phyloP scores from a whole-genome alignment of 352 stramenopile genomes.

The Globisporangium spiculum region DNA sequence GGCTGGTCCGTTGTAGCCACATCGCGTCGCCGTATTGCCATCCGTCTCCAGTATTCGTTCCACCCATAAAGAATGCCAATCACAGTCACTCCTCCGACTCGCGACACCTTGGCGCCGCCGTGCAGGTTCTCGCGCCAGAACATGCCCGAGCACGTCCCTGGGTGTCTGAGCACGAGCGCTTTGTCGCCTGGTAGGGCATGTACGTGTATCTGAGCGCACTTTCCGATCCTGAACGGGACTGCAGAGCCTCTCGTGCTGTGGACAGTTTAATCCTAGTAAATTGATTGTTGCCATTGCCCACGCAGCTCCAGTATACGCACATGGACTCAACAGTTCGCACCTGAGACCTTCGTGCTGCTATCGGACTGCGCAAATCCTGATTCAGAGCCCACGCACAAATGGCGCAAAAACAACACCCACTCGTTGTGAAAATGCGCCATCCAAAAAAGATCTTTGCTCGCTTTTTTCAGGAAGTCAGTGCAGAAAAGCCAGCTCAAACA shows the following conservation, averaged over 20 bases:
- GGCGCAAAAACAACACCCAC: too few species aligned
- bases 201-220: too few species aligned
- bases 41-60: neutral
- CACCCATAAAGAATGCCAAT: neutral
- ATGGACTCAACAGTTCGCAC: too few species aligned
- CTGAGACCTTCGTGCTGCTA: too few species aligned
- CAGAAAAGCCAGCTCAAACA: neutral
- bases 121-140: neutral
- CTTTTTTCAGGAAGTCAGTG: neutral
- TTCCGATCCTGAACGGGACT: too few species aligned
- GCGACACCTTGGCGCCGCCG: neutral
- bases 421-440: neutral
- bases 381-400: too few species aligned
- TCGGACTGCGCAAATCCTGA: too few species aligned
- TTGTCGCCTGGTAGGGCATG: too few species aligned
- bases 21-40: slow-evolving; percentile 4
- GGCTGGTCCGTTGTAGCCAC: neutral
- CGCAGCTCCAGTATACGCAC: too few species aligned
- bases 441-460: neutral
- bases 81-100: neutral
- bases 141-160: neutral
- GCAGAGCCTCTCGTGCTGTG: too few species aligned
- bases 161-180: neutral
- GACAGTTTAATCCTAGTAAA: too few species aligned
- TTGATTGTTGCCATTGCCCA: too few species aligned